phyloP scores from a whole-genome alignment of 805 yeast genomes.

The Yarrowia divulgata region DNA sequence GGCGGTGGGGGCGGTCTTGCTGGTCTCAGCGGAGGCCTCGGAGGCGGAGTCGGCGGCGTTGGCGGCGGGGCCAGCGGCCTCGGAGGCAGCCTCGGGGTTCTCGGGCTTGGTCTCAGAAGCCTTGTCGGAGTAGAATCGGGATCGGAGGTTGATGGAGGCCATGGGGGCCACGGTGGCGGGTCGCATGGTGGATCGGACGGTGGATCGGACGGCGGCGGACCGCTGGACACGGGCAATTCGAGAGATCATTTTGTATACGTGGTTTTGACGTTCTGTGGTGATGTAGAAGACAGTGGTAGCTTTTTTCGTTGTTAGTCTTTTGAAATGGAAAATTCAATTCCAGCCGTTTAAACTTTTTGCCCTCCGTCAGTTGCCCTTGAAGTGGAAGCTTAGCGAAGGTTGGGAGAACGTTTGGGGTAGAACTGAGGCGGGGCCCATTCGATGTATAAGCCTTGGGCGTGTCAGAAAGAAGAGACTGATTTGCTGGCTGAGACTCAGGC shows the following conservation, averaged over 20 bases:
- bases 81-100: conserved; percentile 36
- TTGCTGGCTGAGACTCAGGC: too few relatives aligned
- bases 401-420: not conserved
- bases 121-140: conserved; percentile 40
- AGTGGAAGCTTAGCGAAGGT: conserved; percentile 36
- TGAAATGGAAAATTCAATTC: conserved; percentile 27
- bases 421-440: not conserved
- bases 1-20: conserved; percentile 43
- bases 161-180: conserved; percentile 43
- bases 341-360: not conserved
- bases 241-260: conserved; percentile 13
- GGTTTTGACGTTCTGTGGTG: not conserved
- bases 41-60: conserved; percentile 32
- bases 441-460: not conserved
- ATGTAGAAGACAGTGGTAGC: not conserved
- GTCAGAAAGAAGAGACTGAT: too few relatives aligned
- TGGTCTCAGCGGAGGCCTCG: conserved; percentile 40
- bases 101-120: conserved; percentile 33
- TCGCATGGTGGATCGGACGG: conserved; percentile 39
- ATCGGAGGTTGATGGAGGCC: not conserved
- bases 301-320: not conserved
- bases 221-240: conserved; percentile 35
- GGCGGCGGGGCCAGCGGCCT: conserved; percentile 36
- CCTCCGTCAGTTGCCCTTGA: conserved; percentile 22
- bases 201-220: conserved; percentile 40